A percentile compares a stretch with the other conserved stretches of the same genome.
phyloP scores from a whole-genome alignment of 257 asterid species.

The Solanum commersonii region DNA sequence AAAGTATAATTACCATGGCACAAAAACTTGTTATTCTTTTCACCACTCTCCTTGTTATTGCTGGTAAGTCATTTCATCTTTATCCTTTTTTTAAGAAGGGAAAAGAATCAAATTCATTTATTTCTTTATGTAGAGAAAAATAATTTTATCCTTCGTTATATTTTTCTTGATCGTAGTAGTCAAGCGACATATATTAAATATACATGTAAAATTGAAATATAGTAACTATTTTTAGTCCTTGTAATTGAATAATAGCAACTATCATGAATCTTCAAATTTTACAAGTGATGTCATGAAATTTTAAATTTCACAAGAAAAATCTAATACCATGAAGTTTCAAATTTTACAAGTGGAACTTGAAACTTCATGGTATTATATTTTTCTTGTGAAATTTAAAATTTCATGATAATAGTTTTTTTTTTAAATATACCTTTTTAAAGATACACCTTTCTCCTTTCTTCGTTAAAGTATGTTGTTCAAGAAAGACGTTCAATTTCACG shows the following conservation, averaged over 20 bases:
- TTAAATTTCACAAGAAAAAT: too few relatives aligned
- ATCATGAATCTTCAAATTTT: too few relatives aligned
- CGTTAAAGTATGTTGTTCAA: background rate
- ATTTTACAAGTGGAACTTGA: too few relatives aligned
- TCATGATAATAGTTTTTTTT: too few relatives aligned
- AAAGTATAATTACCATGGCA: background rate
- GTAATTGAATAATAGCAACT: background rate
- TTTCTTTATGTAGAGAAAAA: background rate
- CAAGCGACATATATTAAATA: background rate
- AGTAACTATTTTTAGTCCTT: background rate
- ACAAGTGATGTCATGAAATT: too few relatives aligned
- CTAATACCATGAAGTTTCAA: background rate
- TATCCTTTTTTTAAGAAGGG: background rate
- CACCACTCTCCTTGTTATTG: background rate
- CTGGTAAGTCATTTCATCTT: background rate
- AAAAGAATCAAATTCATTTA: background rate
- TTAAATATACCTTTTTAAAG: too few relatives aligned
- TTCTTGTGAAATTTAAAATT: too few relatives aligned
- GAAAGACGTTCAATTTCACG: background rate
- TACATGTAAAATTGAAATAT: background rate
- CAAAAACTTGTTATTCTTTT: background rate
- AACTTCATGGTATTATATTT: too few relatives aligned
- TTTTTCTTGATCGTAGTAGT: background rate
- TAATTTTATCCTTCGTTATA: background rate
- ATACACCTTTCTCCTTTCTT: background rate